These are phyloP conservation scores for Magnusiomyces paraingens DNA, from an alignment of 1,139 yeast species.

Conservation along the genomic window DNA sequence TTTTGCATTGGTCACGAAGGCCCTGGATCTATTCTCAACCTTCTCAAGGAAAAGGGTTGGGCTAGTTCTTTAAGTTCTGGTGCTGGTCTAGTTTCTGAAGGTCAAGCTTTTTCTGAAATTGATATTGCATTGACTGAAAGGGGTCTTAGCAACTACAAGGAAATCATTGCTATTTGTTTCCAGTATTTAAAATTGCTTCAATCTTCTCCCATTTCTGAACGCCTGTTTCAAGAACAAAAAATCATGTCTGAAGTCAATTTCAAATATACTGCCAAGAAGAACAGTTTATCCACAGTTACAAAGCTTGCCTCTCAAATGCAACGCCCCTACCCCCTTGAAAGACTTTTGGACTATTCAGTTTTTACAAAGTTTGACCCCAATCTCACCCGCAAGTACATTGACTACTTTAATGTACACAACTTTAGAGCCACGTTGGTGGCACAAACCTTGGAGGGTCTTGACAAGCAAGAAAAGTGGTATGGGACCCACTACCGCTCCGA, in stretches of 20 bases:
- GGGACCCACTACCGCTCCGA: slow-evolving; percentile 69
- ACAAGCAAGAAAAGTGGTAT: slow-evolving; percentile 70
- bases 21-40: slow-evolving; percentile 68
- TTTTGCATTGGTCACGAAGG: slow-evolving; percentile 92
- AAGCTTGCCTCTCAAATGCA: slow-evolving; percentile 46
- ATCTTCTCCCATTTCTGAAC: slow-evolving; percentile 50
- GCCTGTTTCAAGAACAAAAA: slow-evolving; percentile 46
- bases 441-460: slow-evolving; percentile 34
- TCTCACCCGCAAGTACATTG: slow-evolving; percentile 46
- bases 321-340: slow-evolving; percentile 54
- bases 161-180: slow-evolving; percentile 53
- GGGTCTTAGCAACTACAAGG: slow-evolving; percentile 61
- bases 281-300: slow-evolving; percentile 55
- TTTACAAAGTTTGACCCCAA: slow-evolving; percentile 53
- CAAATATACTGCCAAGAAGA: slow-evolving; percentile 60
- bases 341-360: slow-evolving; percentile 52
- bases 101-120: slow-evolving; percentile 58
- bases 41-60: slow-evolving; percentile 68
- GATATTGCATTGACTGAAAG: slow-evolving; percentile 68
- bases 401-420: slow-evolving; percentile 49
- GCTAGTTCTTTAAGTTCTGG: slow-evolving; percentile 77
- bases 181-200: slow-evolving; percentile 62
- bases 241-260: slow-evolving; percentile 46
- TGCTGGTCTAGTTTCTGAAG: slow-evolving; percentile 59
- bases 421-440: slow-evolving; percentile 52